Evolutionary conservation across 2,329 filamentous ascomycete genomes (phyloP).

Genomic region (Scopulariopsis brevicaulis): DNA sequence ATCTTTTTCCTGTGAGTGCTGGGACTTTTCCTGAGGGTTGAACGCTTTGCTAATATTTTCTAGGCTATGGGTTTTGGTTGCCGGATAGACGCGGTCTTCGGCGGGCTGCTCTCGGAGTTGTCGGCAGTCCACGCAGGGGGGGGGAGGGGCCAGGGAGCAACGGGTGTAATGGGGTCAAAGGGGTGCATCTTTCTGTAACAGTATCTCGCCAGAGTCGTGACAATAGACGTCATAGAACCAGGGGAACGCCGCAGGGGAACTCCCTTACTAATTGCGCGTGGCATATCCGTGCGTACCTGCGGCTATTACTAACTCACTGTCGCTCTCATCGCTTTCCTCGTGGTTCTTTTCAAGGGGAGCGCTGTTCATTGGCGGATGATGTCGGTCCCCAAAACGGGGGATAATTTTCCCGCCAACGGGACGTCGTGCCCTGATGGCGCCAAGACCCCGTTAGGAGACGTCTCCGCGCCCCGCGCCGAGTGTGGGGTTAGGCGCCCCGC

Average conservation of each 20-base stretch:
- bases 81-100: conserved; percentile 25
- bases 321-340: neutral
- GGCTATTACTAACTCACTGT: too few species aligned
- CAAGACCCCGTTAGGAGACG: neutral
- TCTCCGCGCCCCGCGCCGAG: neutral
- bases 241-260: neutral
- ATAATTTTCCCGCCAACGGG: neutral
- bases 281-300: neutral
- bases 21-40: conserved; percentile 6
- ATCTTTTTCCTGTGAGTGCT: conserved; percentile 64
- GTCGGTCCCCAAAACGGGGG: neutral
- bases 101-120: neutral
- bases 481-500: neutral
- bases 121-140: neutral
- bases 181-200: neutral
- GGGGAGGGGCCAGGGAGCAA: neutral
- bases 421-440: neutral
- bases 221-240: neutral
- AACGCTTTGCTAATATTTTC: conserved; percentile 3
- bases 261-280: neutral
- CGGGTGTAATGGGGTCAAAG: neutral
- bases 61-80: conserved; percentile 57
- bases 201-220: neutral
- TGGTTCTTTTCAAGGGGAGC: too few species aligned
- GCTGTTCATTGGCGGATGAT: neutral